Percentiles rank a stretch among this genome's conserved stretches.
Evolutionary conservation across 495 filamentous ascomycete genomes (phyloP).

Genomic region (Tuber melanosporum): DNA sequence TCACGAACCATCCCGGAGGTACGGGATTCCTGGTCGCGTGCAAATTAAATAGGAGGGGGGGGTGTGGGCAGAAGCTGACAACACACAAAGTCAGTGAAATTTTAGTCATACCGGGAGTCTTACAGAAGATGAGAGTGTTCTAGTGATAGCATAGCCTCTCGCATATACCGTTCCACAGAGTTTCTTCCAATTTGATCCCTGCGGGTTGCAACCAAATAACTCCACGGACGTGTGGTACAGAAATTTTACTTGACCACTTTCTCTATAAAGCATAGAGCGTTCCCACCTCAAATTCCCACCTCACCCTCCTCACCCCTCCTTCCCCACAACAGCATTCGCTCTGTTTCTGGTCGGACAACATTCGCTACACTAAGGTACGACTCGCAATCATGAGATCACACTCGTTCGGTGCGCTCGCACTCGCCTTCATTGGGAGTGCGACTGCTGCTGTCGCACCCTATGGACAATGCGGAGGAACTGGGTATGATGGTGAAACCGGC

Average conservation of each 20-base stretch:
- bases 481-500: slow-evolving; percentile 10
- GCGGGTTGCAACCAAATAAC: background rate
- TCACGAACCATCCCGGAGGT: background rate
- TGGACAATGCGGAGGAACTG: slow-evolving; percentile 15
- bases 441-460: slow-evolving; percentile 13
- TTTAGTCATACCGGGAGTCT: background rate
- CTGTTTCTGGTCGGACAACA: background rate
- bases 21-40: background rate
- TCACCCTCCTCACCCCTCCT: too few relatives aligned
- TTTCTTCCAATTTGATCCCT: background rate
- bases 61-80: background rate
- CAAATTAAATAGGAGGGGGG: background rate
- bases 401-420: slow-evolving; percentile 29
- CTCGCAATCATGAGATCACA: slow-evolving; percentile 42
- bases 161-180: background rate
- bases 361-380: background rate
- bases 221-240: background rate
- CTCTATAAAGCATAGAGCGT: background rate
- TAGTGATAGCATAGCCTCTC: background rate
- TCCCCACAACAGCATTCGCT: background rate
- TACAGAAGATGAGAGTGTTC: background rate
- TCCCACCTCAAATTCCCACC: background rate
- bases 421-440: slow-evolving; percentile 23
- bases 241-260: background rate
- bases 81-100: background rate